A percentile compares a stretch with the other conserved stretches of the same genome.
Evolutionary conservation across 192 early-diverging fungal species (phyloP).

Genomic region (Backusella tarrabulga): DNA sequence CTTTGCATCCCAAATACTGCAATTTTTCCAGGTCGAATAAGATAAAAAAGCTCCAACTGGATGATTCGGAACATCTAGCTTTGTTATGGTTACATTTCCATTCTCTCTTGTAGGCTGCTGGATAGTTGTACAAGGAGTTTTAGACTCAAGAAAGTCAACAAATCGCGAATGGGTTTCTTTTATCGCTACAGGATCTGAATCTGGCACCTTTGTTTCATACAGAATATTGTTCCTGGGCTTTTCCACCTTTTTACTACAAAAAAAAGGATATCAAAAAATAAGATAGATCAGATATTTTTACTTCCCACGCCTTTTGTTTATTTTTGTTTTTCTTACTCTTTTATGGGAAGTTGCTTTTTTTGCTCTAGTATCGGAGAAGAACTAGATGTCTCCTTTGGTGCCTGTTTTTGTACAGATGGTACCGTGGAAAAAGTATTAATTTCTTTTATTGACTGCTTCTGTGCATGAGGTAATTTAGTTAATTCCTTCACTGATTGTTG

Average conservation of each 20-base stretch:
- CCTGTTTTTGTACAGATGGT: neutral
- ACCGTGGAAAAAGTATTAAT: neutral
- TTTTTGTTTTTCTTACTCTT: neutral
- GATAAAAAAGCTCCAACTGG: slow-evolving; percentile 37
- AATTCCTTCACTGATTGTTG: neutral
- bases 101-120: slow-evolving; percentile 4
- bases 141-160: neutral
- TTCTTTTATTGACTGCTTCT: neutral
- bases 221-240: neutral
- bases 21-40: slow-evolving; percentile 40
- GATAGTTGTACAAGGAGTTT: neutral
- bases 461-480: neutral
- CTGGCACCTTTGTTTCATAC: slow-evolving; percentile 1
- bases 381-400: neutral
- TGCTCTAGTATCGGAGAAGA: neutral
- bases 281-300: neutral
- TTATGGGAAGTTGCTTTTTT: neutral
- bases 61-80: slow-evolving; percentile 38
- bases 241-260: neutral
- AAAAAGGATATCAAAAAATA: neutral
- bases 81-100: slow-evolving; percentile 26
- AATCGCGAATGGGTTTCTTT: neutral
- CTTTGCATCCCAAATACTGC: slow-evolving; percentile 49
- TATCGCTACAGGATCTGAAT: neutral
- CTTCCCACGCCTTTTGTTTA: neutral